Conservation (phyloP, 768 basidiomycete species). For the Lactifluus hygrophoroides region DNA sequence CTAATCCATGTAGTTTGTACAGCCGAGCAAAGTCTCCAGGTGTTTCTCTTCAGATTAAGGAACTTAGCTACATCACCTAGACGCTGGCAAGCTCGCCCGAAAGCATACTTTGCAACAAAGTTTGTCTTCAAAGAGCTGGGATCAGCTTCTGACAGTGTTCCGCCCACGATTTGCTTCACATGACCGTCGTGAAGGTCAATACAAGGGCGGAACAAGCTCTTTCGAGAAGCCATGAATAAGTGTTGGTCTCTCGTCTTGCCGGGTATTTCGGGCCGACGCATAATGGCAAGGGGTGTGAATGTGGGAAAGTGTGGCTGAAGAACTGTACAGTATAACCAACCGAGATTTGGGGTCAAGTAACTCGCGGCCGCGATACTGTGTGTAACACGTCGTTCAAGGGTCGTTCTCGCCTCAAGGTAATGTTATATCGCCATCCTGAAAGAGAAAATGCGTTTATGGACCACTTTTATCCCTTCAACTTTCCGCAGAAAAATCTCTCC, state of each 20-base stretch:
- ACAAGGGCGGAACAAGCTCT: conserved; percentile 75
- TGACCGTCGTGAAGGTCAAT: conserved; percentile 94
- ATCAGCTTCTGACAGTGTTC: conserved; percentile 68
- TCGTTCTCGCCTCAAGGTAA: conserved; percentile 32
- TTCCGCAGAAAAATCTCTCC: conserved; percentile 22
- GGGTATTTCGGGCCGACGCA: background rate
- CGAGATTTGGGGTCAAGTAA: too few species aligned
- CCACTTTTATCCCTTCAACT: too few species aligned
- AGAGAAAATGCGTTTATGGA: too few species aligned
- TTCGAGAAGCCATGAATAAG: conserved; percentile 14
- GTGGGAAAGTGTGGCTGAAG: conserved; percentile 36
- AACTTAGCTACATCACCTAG: conserved; percentile 11
- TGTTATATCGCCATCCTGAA: conserved; percentile 18
- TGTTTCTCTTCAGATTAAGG: conserved; percentile 52
- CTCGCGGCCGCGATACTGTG: too few species aligned
- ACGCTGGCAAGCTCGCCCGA: background rate
- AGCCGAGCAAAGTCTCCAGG: conserved; percentile 73
- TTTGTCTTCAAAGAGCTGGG: conserved; percentile 69
- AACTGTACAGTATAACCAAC: conserved; percentile 33
- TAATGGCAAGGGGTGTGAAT: too few species aligned
- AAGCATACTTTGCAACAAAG: conserved; percentile 75
- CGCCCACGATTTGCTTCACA: conserved; percentile 98
- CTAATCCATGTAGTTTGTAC: conserved; percentile 59
- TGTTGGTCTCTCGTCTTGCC: background rate
- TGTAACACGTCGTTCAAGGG: conserved; percentile 26